Base-by-base conservation (phyloP, 2,329 filamentous ascomycete genomes). In the Sporothrix brunneoviolacea region DNA sequence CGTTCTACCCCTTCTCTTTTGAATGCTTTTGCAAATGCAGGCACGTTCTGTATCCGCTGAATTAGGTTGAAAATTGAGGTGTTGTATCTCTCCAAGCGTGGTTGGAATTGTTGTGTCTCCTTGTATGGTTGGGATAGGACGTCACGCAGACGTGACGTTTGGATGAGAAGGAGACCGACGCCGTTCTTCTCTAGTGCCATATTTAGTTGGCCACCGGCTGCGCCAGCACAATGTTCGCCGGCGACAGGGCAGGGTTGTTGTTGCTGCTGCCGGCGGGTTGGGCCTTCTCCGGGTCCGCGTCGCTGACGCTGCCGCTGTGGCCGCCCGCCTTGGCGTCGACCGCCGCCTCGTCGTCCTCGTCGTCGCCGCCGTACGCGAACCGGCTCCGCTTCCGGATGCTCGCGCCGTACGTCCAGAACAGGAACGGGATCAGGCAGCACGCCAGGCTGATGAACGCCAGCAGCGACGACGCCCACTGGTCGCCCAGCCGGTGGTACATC, bases 341-440 rank as follows among this genome's bases (percentile, higher is more conserved):
- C n/a, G n/a, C n/a, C n/a, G n/a, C 30, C 3, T 36, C 30, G 56
- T 65, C 62, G 37, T 60, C 62, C 62, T 72, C 71, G 45, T 81
- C 77, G 4, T 79, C 77, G 1, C 76, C 77, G n/a, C 67, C 69
- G 55, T 88, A 94, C 0, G 89, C 89, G 62, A 81, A 94, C 65
- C 80, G 84, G 60, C 82, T 87, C 52, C 75, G 72, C 50, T 70
- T 72, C 5, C 89, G 75, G 57, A 95, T 94, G 5, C 65, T 64
- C 15, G 82, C 86, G 4, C 89, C 89, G 59, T 80, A 88, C 61
- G 73, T 80, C 73, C 85, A 95, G 68, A 95, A 95, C 22, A 88
- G 65, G 64, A 84, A 95, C 0, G 89, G 89, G 57, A 94, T 94
- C 0, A 74, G 79, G 64, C 88, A 94, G 70, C 88, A 94, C 0